phyloP scores from a whole-genome alignment of 768 basidiomycete species.

The Rickenella mellea region DNA sequence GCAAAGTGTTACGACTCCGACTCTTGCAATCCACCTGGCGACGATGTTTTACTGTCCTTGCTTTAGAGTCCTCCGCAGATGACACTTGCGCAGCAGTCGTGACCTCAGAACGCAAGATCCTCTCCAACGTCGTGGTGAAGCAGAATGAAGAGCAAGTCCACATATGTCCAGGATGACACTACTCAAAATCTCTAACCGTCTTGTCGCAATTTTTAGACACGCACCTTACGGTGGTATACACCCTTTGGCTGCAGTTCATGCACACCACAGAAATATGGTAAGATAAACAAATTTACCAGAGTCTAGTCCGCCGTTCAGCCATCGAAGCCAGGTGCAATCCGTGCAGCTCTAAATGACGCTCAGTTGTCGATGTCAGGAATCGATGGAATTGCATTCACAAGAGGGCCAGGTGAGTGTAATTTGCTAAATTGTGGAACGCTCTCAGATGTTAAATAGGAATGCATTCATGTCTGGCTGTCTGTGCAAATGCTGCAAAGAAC shows the following conservation, averaged over 20 bases:
- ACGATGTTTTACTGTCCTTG: slow-evolving; percentile 51
- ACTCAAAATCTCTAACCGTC: neutral
- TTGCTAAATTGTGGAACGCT: slow-evolving; percentile 5
- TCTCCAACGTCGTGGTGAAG: slow-evolving; percentile 81
- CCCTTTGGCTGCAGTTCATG: slow-evolving; percentile 63
- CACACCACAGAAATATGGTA: slow-evolving; percentile 77
- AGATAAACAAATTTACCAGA: slow-evolving; percentile 4
- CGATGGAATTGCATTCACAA: slow-evolving; percentile 85
- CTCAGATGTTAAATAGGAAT: slow-evolving; percentile 40
- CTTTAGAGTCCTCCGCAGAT: slow-evolving; percentile 84
- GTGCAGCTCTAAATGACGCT: slow-evolving; percentile 58
- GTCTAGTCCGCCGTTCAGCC: neutral
- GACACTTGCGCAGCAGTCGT: slow-evolving; percentile 91
- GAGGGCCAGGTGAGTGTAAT: slow-evolving; percentile 58
- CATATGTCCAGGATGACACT: neutral
- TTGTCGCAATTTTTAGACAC: slow-evolving; percentile 31
- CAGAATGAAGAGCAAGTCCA: slow-evolving; percentile 54
- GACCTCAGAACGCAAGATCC: slow-evolving; percentile 53
- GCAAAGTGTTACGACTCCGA: too few species aligned
- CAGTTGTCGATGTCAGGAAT: slow-evolving; percentile 48
- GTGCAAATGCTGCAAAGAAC: slow-evolving; percentile 75
- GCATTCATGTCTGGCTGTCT: slow-evolving; percentile 70
- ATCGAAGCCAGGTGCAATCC: slow-evolving; percentile 63
- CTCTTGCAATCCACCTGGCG: too few species aligned
- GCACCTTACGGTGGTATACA: slow-evolving; percentile 65